A percentile compares a stretch with the other conserved stretches of the same genome.
These are phyloP conservation scores for Voacanga thouarsii DNA, from an alignment of 257 asterid genomes.

Conservation along the genomic window DNA sequence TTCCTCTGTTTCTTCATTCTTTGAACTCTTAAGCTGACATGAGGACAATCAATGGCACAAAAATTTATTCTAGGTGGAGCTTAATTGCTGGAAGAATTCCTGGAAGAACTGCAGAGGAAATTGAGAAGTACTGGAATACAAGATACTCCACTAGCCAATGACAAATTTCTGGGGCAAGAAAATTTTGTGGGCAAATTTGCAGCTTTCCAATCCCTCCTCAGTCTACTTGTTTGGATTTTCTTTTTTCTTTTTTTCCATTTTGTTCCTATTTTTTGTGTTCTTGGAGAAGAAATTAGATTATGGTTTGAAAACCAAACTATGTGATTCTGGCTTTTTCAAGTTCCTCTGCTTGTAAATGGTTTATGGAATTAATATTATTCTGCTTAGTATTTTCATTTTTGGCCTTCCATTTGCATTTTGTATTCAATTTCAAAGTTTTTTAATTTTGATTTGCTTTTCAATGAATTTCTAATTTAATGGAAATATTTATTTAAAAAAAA, in stretches of 20 bases:
- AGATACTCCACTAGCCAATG: conserved; percentile 20
- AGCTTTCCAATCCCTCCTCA: background rate
- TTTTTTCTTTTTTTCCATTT: no score
- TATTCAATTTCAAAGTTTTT: no score
- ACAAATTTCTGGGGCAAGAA: background rate
- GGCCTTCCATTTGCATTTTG: no score
- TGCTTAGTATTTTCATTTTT: background rate
- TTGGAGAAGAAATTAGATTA: background rate
- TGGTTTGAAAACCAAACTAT: background rate
- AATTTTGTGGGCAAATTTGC: background rate
- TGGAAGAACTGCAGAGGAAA: conserved; percentile 53
- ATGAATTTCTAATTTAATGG: no score
- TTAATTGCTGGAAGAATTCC: conserved; percentile 60
- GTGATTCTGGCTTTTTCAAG: background rate
- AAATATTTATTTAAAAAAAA: no score
- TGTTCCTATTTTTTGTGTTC: no score
- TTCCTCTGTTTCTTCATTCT: background rate
- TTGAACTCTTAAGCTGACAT: background rate
- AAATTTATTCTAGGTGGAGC: conserved; percentile 37
- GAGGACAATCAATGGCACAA: no score
- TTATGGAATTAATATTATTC: background rate
- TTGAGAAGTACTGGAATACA: conserved; percentile 39
- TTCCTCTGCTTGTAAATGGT: background rate
- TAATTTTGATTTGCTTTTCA: no score
- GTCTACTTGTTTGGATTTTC: background rate